Evolutionary conservation across 495 filamentous ascomycete genomes (phyloP), one percentile per base, ranked within the genome.

Genomic region (Pyrenula aspistea): DNA sequence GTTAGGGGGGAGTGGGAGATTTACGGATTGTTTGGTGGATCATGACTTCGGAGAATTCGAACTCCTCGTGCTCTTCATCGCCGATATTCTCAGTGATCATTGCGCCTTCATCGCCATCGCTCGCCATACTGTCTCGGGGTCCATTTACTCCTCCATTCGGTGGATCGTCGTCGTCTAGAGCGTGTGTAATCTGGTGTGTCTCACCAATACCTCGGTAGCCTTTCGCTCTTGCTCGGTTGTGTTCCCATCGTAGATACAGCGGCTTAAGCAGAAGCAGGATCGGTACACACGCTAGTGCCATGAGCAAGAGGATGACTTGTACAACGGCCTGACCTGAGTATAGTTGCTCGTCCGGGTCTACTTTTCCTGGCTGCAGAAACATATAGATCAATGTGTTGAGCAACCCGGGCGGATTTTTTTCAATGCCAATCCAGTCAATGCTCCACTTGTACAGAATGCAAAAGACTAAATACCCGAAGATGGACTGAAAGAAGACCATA

Each of bases 301-400:
- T 67, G 42, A 96, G 77, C n/a, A 97, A 70, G 21, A 99, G 74
- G 31, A 85, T 64, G 20, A 88, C 71, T 68, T 99, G 93, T 2
- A 99, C 77, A 0, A 58, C 60, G 4, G 68, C 73, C 68, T 99
- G 93, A 54, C 88, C 88, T 20, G 68, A 68, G 64, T 93, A 99
- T 3, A 99, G 78, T 54, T 73, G 78, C 55, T 83, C 80, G 15
- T 71, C 67, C 19, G 60, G 52, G 49, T 86, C 81, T 51, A 97
- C 73, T 0, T 67, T 86, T 22, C 89, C 89, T 2, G 93, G 93
- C 55, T 83, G 81, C 54, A 99, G 74, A 76, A 99, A 97, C 93
- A 99, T 99, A 80, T 95, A 95, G 66, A 99, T 99, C 61, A 99
- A 78, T 91, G 96, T 96, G 79, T 99, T 99, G 57, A 99, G 73